phyloP scores from a whole-genome alignment of 129 eudicot species.

The Oenanthe sinensis region DNA sequence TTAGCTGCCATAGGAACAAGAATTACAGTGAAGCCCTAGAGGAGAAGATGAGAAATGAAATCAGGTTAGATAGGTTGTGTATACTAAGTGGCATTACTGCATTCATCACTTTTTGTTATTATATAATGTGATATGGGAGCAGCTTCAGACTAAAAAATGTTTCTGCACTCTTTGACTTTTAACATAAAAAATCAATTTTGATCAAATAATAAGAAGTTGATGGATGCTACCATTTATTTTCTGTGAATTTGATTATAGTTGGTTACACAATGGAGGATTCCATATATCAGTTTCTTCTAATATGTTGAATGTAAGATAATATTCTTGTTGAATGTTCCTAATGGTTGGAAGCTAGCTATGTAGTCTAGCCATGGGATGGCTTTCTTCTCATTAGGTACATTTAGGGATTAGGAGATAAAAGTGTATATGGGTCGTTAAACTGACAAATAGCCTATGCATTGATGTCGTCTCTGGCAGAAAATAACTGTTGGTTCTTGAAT shows the following conservation, averaged over 20 bases:
- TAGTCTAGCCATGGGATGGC: neutral
- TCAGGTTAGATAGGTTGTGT: constrained; percentile 60
- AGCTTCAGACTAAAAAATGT: neutral
- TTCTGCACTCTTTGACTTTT: neutral
- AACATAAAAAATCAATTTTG: neutral
- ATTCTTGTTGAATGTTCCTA: neutral
- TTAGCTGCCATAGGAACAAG: constrained; percentile 64
- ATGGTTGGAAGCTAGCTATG: neutral
- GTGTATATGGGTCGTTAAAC: neutral
- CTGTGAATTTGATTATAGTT: neutral
- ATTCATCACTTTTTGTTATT: constrained; percentile 46
- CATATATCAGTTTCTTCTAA: neutral
- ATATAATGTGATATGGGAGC: constrained; percentile 7
- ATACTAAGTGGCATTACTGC: constrained; percentile 70
- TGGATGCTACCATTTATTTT: neutral
- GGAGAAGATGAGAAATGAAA: constrained; percentile 80
- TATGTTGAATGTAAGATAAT: neutral
- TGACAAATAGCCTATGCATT: neutral
- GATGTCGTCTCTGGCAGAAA: neutral
- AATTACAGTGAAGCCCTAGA: constrained; percentile 74
- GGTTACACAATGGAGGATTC: neutral
- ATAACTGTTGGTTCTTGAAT: neutral
- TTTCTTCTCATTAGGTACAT: neutral
- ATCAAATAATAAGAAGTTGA: neutral
- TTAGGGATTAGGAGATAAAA: neutral